Conservation (phyloP, 495 filamentous ascomycete species). For the Xanthoparmelia taractica region DNA sequence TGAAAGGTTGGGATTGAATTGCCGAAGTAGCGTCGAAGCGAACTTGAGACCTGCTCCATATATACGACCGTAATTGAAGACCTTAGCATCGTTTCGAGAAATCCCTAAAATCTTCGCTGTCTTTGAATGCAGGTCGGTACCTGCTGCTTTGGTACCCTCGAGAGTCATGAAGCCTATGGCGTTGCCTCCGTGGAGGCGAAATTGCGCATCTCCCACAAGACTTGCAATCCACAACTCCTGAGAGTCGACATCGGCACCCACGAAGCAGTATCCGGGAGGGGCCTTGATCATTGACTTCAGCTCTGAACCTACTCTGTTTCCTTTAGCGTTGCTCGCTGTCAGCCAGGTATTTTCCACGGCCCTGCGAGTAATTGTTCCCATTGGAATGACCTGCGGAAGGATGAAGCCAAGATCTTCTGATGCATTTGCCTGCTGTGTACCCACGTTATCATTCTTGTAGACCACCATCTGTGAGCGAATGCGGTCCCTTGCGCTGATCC, state of each 20-base stretch:
- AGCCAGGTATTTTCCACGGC: conserved; percentile 98
- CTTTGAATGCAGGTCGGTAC: conserved; percentile 90
- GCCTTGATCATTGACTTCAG: conserved; percentile 95
- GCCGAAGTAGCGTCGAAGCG: conserved; percentile 76
- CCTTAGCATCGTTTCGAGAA: conserved; percentile 87
- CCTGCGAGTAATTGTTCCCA: conserved; percentile 96
- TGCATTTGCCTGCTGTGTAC: conserved; percentile 14
- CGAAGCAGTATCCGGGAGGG: conserved; percentile 83
- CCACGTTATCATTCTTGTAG: conserved; percentile 56
- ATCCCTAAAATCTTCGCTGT: conserved; percentile 90
- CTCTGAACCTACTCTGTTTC: conserved; percentile 91
- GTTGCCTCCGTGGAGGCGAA: conserved; percentile 88
- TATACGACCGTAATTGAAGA: conserved; percentile 98
- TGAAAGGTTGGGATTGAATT: conserved; percentile 80
- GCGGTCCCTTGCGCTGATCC: conserved; percentile 89
- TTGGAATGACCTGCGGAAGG: conserved; percentile 96
- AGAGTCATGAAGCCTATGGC: conserved; percentile 98
- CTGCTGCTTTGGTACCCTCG: conserved; percentile 87
- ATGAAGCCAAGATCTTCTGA: conserved; percentile 64
- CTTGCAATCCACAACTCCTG: conserved; percentile 98
- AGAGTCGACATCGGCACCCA: conserved; percentile 97
- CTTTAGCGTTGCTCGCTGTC: conserved; percentile 93
- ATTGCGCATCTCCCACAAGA: conserved; percentile 88
- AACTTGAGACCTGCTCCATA: conserved; percentile 95
- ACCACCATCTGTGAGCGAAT: conserved; percentile 93